A percentile compares a stretch with the other conserved stretches of the same genome.
These are phyloP conservation scores for Thielaviopsis punctulata DNA, from an alignment of 2,329 filamentous ascomycete genomes.

Conservation along the genomic window DNA sequence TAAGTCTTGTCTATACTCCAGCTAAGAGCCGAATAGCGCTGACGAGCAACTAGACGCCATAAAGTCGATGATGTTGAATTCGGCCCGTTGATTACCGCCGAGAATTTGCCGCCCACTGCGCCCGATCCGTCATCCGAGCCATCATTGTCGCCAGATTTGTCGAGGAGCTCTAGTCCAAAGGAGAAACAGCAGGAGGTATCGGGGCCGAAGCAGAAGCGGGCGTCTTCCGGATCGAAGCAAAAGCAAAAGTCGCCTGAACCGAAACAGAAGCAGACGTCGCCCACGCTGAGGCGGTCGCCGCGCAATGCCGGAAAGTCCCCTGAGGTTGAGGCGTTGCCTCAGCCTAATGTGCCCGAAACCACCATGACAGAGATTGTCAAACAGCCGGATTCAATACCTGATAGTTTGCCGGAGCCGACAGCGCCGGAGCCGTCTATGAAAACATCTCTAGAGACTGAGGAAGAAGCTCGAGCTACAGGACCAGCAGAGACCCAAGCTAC, in stretches of 20 bases:
- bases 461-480: no score
- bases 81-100: conserved; percentile 11
- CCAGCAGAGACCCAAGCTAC: no score
- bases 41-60: conserved; percentile 32
- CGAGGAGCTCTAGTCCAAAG: not conserved
- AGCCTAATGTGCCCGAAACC: not conserved
- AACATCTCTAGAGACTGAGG: no score
- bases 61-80: conserved; percentile 44
- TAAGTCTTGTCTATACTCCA: conserved; percentile 20
- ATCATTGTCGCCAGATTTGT: not conserved
- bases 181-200: no score
- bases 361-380: not conserved
- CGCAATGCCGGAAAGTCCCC: not conserved
- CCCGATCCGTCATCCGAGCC: not conserved
- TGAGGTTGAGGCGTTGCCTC: not conserved
- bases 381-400: not conserved
- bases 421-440: not conserved
- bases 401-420: not conserved
- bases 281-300: not conserved
- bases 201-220: no score
- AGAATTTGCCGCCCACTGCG: conserved; percentile 1
- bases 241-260: no score
- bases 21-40: no score
- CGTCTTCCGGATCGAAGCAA: no score
- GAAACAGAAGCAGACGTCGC: no score